Base-by-base conservation (phyloP, 805 yeast genomes). In the Brettanomyces bruxellensis region DNA sequence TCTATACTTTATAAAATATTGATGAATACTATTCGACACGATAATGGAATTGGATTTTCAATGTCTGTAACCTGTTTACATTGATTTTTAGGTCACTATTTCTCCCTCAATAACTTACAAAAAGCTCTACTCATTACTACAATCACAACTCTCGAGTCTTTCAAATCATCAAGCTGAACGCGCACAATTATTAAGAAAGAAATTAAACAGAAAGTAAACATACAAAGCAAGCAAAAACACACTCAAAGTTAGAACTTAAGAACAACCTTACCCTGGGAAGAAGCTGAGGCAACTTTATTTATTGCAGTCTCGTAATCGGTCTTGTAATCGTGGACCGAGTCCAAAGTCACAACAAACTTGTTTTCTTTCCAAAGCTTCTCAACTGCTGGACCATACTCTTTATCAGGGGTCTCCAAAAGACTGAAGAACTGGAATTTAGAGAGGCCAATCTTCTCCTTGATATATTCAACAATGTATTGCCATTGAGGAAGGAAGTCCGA, bases 181-280 rank as follows among this genome's bases (percentile, higher is more conserved):
- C 2, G 32, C 32, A 9, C 11, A 28, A 6, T 28, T 28, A 6
- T 7, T 28, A 28, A 9, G 11, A 28, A 28, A 28, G 32, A 28
- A 28, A 28, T 9, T 9, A 28, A 18, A 18, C 18, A 18, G 18
- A 28, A 28, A 9, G 32, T 28, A 28, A 28, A 28, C 32, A 9
- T 28, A 28, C 32, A 9, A 28, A 28, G 32, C 11, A 28, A 28
- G 11, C 7, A 6, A 28, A 28, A 28, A 28, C 32, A 9, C 32
- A 28, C 18, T 28, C 32, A 28, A 12, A 40, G 11, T 22, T 30
- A 14, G 25, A 54, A 44, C 40, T 46, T 49, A 14, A 78, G 46
- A n/a, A 87, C 74, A 43, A 83, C 67, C 60, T 86, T 87, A 35
- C 95, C 96, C 47, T 72, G 75, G 6, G 82, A 79, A 42, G 59